Evolutionary conservation across 805 yeast species (phyloP).

Genomic region (Candida quercuum): DNA sequence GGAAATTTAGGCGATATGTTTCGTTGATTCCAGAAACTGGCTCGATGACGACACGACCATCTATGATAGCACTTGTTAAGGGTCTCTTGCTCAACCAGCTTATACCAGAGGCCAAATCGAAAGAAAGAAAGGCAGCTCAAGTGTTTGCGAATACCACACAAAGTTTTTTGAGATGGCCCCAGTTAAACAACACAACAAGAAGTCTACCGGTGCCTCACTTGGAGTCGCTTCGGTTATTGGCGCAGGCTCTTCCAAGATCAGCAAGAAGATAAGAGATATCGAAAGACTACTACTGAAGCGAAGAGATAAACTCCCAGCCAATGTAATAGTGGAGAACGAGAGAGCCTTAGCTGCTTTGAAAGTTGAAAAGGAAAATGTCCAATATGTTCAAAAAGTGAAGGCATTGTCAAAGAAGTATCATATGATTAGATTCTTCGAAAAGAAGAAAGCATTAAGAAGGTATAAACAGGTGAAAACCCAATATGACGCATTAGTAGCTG

Average conservation of each 20-base stretch:
- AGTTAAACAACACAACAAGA: slow-evolving; percentile 8
- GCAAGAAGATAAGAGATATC: slow-evolving; percentile 82
- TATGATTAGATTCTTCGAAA: slow-evolving; percentile 89
- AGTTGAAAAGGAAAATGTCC: slow-evolving; percentile 48
- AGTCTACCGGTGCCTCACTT: slow-evolving; percentile 6
- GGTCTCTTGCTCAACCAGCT: slow-evolving; percentile 58
- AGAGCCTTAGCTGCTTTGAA: slow-evolving; percentile 65
- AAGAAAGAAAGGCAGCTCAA: no score
- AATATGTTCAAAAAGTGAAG: slow-evolving; percentile 38
- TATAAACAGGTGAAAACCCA: slow-evolving; percentile 44
- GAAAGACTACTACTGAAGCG: slow-evolving; percentile 56
- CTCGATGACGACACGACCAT: slow-evolving; percentile 76
- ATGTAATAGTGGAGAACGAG: slow-evolving; percentile 63
- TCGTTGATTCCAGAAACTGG: slow-evolving; percentile 85
- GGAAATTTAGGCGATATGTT: slow-evolving; percentile 43
- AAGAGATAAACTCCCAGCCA: slow-evolving; percentile 57
- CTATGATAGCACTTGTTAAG: slow-evolving; percentile 63
- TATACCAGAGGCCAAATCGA: slow-evolving; percentile 60
- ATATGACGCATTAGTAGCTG: slow-evolving; percentile 21
- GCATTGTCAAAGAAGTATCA: slow-evolving; percentile 71
- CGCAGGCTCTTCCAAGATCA: slow-evolving; percentile 50
- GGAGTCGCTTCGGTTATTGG: slow-evolving; percentile 28
- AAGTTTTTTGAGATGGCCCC: no score
- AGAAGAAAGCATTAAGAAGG: slow-evolving; percentile 73
- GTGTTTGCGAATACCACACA: no score